phyloP scores from a whole-genome alignment of 345 rosid genomes.

The Dipteronia dyeriana region DNA sequence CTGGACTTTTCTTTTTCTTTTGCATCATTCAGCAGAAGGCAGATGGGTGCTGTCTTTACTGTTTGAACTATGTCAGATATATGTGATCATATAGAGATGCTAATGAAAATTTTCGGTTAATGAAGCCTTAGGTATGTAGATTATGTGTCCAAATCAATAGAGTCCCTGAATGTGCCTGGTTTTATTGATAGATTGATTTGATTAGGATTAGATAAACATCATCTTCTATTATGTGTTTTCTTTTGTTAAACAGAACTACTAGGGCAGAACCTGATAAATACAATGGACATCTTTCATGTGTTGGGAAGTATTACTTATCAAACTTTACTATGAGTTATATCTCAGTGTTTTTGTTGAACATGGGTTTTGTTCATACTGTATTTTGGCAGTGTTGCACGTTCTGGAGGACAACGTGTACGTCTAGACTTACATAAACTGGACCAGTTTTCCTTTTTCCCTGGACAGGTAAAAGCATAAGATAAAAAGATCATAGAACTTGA shows the following conservation, averaged over 20 bases:
- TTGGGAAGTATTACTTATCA: not conserved
- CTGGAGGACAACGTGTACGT: constrained; percentile 85
- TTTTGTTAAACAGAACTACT: not conserved
- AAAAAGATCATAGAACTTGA: constrained; percentile 13
- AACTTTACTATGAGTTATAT: not conserved
- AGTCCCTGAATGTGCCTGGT: constrained; percentile 2
- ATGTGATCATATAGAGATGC: not conserved
- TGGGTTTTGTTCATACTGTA: constrained; percentile 8
- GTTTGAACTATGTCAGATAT: not conserved
- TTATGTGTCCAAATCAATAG: not conserved
- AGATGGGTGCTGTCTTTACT: not conserved
- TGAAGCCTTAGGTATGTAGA: not conserved
- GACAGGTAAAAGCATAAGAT: constrained; percentile 61
- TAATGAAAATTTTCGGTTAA: constrained; percentile 3
- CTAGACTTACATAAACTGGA: constrained; percentile 67
- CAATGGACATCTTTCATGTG: constrained; percentile 6
- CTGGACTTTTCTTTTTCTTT: constrained; percentile 6
- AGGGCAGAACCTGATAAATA: not conserved
- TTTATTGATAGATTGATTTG: not conserved
- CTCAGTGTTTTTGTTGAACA: constrained; percentile 7
- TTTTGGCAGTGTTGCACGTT: constrained; percentile 64
- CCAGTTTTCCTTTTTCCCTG: constrained; percentile 87
- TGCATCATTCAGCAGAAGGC: constrained; percentile 13
- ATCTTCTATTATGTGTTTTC: constrained; percentile 9
- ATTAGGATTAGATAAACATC: constrained; percentile 4